These are phyloP conservation scores for Mortierella sp. DNA, from an alignment of 371 early-diverging fungal species.

Conservation along the genomic window DNA sequence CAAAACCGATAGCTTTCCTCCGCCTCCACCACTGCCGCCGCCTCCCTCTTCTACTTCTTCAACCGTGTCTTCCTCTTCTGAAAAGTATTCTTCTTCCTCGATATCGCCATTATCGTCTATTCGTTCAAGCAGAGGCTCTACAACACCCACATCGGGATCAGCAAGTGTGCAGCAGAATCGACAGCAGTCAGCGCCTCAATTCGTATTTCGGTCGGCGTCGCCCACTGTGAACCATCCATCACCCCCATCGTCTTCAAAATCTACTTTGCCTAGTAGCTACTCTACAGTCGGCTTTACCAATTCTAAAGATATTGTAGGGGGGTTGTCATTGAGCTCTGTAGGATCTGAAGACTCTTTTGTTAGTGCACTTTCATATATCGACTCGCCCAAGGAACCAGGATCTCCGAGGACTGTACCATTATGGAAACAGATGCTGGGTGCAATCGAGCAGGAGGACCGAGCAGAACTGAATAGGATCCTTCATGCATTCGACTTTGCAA, in stretches of 20 bases:
- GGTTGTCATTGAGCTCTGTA: slow-evolving; percentile 31
- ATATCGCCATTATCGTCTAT: slow-evolving; percentile 15
- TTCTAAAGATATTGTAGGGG: slow-evolving; percentile 28
- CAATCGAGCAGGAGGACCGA: slow-evolving; percentile 51
- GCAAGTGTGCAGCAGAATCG: slow-evolving; percentile 7
- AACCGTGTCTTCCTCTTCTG: neutral
- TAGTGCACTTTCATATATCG: slow-evolving; percentile 46
- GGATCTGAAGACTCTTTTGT: slow-evolving; percentile 52
- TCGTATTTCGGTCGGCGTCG: slow-evolving; percentile 24
- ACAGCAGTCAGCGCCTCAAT: slow-evolving; percentile 42
- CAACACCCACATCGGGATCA: neutral
- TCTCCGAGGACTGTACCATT: slow-evolving; percentile 38
- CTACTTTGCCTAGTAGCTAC: neutral
- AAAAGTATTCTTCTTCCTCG: neutral
- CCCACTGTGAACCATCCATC: slow-evolving; percentile 3
- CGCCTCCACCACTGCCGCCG: neutral
- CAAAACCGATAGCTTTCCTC: slow-evolving; percentile 12
- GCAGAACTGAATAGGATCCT: slow-evolving; percentile 36
- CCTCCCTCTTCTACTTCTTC: slow-evolving; percentile 2
- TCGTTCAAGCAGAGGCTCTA: slow-evolving; percentile 9
- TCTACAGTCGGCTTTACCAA: slow-evolving; percentile 13
- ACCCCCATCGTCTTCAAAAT: neutral
- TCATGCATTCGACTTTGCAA: slow-evolving; percentile 49
- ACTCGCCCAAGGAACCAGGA: slow-evolving; percentile 50
- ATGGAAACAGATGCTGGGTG: slow-evolving; percentile 53